Percentiles rank a stretch among this genome's conserved stretches.
phyloP scores from a whole-genome alignment of 2,329 filamentous ascomycete genomes.

The Leptoxyphium fumago region DNA sequence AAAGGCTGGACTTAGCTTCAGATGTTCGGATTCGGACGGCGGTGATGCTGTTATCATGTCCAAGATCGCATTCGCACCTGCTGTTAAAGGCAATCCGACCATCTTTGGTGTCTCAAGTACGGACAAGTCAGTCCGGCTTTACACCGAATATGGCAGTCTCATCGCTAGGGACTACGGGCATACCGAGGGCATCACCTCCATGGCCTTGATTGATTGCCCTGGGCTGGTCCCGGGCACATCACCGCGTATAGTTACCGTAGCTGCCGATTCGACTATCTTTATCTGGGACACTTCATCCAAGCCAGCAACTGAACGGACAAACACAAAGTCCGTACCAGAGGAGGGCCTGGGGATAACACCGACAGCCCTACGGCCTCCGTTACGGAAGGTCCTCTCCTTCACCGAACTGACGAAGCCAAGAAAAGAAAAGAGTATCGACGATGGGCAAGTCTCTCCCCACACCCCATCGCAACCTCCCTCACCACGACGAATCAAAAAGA shows the following conservation, averaged over 20 bases:
- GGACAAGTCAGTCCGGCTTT: conserved; percentile 87
- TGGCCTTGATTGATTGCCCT: conserved; percentile 44
- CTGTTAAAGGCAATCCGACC: conserved; percentile 46
- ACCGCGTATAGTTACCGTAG: conserved; percentile 31
- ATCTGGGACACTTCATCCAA: conserved; percentile 24
- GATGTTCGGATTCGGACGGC: conserved; percentile 65
- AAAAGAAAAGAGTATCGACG: conserved; percentile 27
- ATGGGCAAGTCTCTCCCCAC: conserved; percentile 27
- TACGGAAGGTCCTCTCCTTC: conserved; percentile 75
- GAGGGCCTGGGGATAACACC: neutral
- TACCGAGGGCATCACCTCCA: conserved; percentile 80
- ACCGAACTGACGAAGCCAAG: conserved; percentile 72
- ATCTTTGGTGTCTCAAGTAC: conserved; percentile 83
- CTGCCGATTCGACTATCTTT: conserved; percentile 37
- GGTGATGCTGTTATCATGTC: conserved; percentile 73
- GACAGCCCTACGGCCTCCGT: conserved; percentile 49
- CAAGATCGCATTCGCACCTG: conserved; percentile 50
- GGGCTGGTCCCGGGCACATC: conserved; percentile 1
- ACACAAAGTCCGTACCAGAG: neutral
- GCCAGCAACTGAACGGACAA: neutral
- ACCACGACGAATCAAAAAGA: conserved; percentile 38
- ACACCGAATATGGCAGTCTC: conserved; percentile 66
- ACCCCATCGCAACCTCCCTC: conserved; percentile 32
- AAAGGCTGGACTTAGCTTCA: conserved; percentile 58
- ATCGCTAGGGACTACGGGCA: conserved; percentile 88